Conservation (phyloP, 257 asterid genomes). For the Thymus mandschuricus region DNA sequence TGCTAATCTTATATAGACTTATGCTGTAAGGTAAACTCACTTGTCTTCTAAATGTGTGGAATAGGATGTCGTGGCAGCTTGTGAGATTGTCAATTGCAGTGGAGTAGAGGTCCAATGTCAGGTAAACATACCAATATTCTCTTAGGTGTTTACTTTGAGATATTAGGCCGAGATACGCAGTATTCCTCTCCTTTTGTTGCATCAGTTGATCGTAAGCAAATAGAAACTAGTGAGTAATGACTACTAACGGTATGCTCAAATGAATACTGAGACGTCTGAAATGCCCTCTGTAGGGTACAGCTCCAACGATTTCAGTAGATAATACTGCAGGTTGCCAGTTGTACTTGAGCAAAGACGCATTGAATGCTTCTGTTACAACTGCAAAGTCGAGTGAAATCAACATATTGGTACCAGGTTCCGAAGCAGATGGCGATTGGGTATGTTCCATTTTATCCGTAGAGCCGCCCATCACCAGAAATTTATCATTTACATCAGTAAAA, state of each 20-base stretch:
- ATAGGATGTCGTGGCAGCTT: conserved; percentile 99
- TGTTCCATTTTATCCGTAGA: conserved; percentile 29
- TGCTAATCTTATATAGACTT: no score
- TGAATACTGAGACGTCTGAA: conserved; percentile 12
- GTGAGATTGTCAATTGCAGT: conserved; percentile 90
- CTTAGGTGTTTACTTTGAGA: not conserved
- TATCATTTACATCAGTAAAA: not conserved
- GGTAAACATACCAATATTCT: conserved; percentile 45
- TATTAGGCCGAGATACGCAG: not conserved
- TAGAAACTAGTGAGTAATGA: not conserved
- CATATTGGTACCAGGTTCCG: conserved; percentile 84
- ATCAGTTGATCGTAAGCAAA: no score
- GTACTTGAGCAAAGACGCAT: conserved; percentile 84
- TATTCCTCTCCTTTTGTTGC: not conserved
- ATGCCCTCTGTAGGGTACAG: conserved; percentile 62
- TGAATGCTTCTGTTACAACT: conserved; percentile 83
- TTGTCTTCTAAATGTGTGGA: conserved; percentile 32
- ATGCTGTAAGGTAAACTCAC: conserved; percentile 25
- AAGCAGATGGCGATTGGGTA: conserved; percentile 94
- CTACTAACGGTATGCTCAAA: not conserved
- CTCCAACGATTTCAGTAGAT: conserved; percentile 94
- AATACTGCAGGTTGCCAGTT: conserved; percentile 94
- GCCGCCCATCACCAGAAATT: not conserved
- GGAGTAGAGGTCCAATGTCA: conserved; percentile 94
- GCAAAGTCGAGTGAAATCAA: conserved; percentile 96